Percentiles rank a stretch among this genome's conserved stretches.
These are phyloP conservation scores for Mycena albidolilacea DNA, from an alignment of 768 basidiomycete genomes.

Conservation along the genomic window DNA sequence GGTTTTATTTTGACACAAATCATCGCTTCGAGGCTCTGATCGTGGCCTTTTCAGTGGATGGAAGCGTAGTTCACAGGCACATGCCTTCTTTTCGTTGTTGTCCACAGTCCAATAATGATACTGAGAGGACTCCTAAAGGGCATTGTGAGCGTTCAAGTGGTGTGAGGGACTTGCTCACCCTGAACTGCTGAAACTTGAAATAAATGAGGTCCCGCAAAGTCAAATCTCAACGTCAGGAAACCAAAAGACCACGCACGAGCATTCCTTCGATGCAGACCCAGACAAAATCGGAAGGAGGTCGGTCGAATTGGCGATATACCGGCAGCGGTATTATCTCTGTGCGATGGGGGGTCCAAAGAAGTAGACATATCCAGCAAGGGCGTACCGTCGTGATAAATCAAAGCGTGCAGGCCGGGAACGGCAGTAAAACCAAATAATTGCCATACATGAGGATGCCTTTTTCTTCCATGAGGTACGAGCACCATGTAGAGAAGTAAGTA, in stretches of 20 bases:
- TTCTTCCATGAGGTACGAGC: not conserved
- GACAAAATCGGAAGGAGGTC: slow-evolving; percentile 17
- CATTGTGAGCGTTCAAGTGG: too few relatives aligned
- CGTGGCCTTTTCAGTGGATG: not conserved
- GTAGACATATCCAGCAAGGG: not conserved
- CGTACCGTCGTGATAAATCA: slow-evolving; percentile 25
- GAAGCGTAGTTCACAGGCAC: too few relatives aligned
- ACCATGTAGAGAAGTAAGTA: not conserved
- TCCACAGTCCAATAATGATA: not conserved
- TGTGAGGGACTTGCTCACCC: not conserved
- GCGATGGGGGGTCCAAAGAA: not conserved
- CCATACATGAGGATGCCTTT: slow-evolving; percentile 21
- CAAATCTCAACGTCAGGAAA: not conserved
- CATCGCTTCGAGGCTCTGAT: not conserved
- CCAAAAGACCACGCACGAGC: slow-evolving; percentile 10
- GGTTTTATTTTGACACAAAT: slow-evolving; percentile 17
- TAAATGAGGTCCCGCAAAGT: not conserved
- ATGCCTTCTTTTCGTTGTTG: not conserved
- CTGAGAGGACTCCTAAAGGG: not conserved
- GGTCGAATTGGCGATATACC: slow-evolving; percentile 15
- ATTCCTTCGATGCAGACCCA: slow-evolving; percentile 22
- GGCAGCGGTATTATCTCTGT: slow-evolving; percentile 20
- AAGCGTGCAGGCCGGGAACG: not conserved
- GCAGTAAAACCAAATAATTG: slow-evolving; percentile 23
- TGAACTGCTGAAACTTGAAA: slow-evolving; percentile 20